These are phyloP conservation scores for Tillandsia fasciculata DNA, from an alignment of 176 grass and related monocot genomes.

Conservation along the genomic window DNA sequence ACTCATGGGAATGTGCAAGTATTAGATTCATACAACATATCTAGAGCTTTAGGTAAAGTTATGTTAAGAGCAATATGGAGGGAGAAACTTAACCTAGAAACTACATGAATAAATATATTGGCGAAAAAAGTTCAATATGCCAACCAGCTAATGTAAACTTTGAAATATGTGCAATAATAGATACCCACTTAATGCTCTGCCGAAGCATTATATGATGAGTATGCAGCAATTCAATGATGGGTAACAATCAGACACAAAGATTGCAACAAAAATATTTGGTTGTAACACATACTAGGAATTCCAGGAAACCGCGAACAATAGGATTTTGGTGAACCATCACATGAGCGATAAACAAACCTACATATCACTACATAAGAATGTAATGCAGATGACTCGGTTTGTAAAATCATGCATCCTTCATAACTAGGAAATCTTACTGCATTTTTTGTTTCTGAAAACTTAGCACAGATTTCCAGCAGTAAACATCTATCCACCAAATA, in stretches of 20 bases:
- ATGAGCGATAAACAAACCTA: not conserved
- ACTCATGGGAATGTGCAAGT: constrained; percentile 4
- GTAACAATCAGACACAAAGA: too few species aligned
- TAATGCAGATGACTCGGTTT: too few species aligned
- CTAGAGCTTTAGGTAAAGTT: constrained; percentile 9
- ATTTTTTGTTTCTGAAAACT: not conserved
- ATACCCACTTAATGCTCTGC: too few species aligned
- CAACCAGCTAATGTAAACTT: too few species aligned
- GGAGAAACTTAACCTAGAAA: not conserved
- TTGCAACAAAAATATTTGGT: not conserved
- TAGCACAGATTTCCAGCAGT: not conserved
- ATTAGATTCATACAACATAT: constrained; percentile 10
- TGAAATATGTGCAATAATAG: too few species aligned
- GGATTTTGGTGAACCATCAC: not conserved
- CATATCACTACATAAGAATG: too few species aligned
- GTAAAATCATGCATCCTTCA: too few species aligned
- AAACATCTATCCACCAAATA: not conserved
- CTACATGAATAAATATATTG: not conserved
- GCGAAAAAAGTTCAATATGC: too few species aligned
- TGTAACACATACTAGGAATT: too few species aligned
- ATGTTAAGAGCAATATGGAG: not conserved
- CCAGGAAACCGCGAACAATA: not conserved
- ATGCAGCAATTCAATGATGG: too few species aligned
- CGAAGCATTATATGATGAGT: too few species aligned
- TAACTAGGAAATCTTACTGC: too few species aligned